Percentiles rank a stretch among this genome's conserved stretches.
These are phyloP conservation scores for Boletus huronensis DNA, from an alignment of 768 basidiomycete species.

Conservation along the genomic window DNA sequence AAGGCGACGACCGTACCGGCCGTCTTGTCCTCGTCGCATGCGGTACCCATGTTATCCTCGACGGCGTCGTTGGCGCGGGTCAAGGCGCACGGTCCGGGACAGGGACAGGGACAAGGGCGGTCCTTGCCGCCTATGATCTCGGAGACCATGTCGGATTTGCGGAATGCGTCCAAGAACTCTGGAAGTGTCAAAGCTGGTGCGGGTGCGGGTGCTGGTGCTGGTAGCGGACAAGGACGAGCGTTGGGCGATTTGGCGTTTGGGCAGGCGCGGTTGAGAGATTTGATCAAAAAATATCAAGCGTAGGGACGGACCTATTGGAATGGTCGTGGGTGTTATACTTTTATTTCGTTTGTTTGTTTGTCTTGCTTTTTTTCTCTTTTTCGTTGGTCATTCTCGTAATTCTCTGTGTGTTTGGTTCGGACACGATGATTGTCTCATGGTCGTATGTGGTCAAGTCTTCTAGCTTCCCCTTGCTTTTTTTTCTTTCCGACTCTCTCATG, in stretches of 20 bases:
- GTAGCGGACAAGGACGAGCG: constrained; percentile 10
- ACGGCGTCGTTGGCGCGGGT: constrained; percentile 72
- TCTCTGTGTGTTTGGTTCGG: background rate
- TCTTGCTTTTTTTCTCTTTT: too few species aligned
- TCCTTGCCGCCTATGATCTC: constrained; percentile 34
- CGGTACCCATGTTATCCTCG: constrained; percentile 67
- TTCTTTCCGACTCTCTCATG: background rate
- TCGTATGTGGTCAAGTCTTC: background rate
- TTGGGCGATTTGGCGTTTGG: constrained; percentile 64
- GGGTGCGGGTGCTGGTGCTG: background rate
- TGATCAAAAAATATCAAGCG: constrained; percentile 80
- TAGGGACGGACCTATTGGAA: background rate
- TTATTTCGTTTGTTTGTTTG: background rate
- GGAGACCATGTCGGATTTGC: constrained; percentile 27
- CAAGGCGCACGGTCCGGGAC: constrained; percentile 18
- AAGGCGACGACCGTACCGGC: constrained; percentile 71
- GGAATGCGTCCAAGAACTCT: constrained; percentile 8
- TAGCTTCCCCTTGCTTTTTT: background rate
- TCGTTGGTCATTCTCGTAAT: background rate
- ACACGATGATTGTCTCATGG: background rate
- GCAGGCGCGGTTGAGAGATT: constrained; percentile 69
- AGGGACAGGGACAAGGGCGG: constrained; percentile 14
- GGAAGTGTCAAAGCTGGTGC: constrained; percentile 4
- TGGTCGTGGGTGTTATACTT: background rate
- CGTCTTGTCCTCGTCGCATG: constrained; percentile 66